Conservation (phyloP, 1,284 basidiomycete species). For the Sanghuangporus weigelae region DNA sequence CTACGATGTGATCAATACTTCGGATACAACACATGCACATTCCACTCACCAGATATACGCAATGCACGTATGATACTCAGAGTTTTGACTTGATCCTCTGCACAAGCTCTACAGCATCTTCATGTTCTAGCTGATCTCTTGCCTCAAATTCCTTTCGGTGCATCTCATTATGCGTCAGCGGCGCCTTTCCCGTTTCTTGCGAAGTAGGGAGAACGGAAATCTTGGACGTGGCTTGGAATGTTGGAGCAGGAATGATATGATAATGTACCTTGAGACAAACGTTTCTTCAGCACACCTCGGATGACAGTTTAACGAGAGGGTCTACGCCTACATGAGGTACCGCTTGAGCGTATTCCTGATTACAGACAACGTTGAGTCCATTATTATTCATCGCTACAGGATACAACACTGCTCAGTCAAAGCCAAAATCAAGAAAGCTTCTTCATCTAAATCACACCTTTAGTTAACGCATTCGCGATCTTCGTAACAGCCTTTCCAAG, state of each 20-base stretch:
- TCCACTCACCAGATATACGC: not conserved
- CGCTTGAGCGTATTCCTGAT: slow-evolving; percentile 78
- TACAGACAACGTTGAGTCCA: slow-evolving; percentile 68
- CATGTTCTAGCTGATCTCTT: slow-evolving; percentile 53
- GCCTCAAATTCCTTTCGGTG: slow-evolving; percentile 52
- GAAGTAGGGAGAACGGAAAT: slow-evolving; percentile 16
- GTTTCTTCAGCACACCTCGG: not conserved
- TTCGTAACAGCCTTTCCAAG: slow-evolving; percentile 54
- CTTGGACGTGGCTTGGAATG: slow-evolving; percentile 27
- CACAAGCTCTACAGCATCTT: slow-evolving; percentile 45
- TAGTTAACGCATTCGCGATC: slow-evolving; percentile 55
- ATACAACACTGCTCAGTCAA: not conserved
- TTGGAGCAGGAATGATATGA: slow-evolving; percentile 73
- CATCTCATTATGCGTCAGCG: slow-evolving; percentile 45
- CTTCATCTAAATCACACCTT: slow-evolving; percentile 36
- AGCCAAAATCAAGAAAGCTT: no score
- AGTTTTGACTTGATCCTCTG: slow-evolving; percentile 38
- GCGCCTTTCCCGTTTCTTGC: slow-evolving; percentile 23
- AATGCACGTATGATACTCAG: not conserved
- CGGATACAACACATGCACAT: no score
- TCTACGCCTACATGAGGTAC: slow-evolving; percentile 60
- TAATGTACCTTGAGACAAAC: slow-evolving; percentile 52
- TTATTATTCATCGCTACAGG: slow-evolving; percentile 54
- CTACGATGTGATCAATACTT: no score
- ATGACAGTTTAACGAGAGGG: not conserved